Percentiles rank a stretch among this genome's conserved stretches.
Evolutionary conservation across 225 moss, liverwort and hornwort genomes (phyloP).

Genomic region (Polytrichum formosum): DNA sequence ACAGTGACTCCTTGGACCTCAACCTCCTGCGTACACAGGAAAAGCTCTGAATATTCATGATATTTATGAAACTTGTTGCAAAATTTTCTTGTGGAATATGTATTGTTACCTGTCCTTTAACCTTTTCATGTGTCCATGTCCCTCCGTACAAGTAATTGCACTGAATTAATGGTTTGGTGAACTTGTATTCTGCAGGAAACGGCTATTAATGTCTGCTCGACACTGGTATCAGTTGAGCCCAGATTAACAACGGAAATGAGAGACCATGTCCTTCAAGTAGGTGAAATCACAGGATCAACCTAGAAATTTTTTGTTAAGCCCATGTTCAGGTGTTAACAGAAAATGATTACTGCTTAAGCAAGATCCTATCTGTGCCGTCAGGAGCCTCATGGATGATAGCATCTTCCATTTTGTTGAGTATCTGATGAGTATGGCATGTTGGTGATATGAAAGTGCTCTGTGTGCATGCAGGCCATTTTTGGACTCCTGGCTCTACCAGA

Average conservation of each 20-base stretch:
- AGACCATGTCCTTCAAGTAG: constrained; percentile 91
- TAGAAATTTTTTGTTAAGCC: too few relatives aligned
- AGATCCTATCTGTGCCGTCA: too few relatives aligned
- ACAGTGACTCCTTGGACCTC: constrained; percentile 72
- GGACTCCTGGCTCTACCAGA: constrained; percentile 89
- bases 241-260: constrained; percentile 84
- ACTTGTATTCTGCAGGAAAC: constrained; percentile 52
- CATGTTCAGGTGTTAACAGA: too few relatives aligned
- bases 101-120: background rate
- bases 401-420: too few relatives aligned
- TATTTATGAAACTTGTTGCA: background rate
- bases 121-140: too few relatives aligned
- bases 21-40: constrained; percentile 93
- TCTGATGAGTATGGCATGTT: too few relatives aligned
- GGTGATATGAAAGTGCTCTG: too few relatives aligned
- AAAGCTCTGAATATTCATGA: constrained; percentile 4
- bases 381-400: too few relatives aligned
- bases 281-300: background rate
- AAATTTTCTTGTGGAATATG: background rate
- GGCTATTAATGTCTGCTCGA: constrained; percentile 88
- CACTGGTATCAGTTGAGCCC: constrained; percentile 94
- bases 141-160: too few relatives aligned
- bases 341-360: too few relatives aligned
- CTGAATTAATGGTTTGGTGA: too few relatives aligned
- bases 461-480: constrained; percentile 66